Percentiles rank a stretch among this genome's conserved stretches.
These are phyloP conservation scores for Wallacemonas sp. DNA, from an alignment of 208 protist species.

Conservation along the genomic window DNA sequence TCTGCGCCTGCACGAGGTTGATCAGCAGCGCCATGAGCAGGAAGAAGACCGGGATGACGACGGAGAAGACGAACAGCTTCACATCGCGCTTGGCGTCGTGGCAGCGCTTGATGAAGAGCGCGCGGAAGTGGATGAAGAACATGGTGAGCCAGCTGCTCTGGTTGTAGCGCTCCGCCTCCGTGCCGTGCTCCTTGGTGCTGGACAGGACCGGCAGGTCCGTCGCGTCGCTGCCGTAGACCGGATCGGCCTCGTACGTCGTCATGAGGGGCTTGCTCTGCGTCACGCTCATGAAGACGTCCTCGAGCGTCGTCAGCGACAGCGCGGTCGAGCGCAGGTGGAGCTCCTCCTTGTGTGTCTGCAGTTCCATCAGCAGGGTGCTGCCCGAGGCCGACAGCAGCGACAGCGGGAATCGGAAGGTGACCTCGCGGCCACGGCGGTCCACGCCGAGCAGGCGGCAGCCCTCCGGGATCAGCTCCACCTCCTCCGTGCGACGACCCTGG, in stretches of 20 bases:
- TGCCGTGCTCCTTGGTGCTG: slow-evolving; percentile 14
- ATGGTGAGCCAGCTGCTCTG: slow-evolving; percentile 10
- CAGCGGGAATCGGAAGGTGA: slow-evolving; percentile 73
- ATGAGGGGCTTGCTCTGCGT: slow-evolving; percentile 28
- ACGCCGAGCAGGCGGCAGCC: slow-evolving; percentile 50
- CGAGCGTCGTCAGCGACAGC: slow-evolving; percentile 76
- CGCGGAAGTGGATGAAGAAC: slow-evolving; percentile 71
- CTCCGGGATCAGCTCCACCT: slow-evolving; percentile 24
- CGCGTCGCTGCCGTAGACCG: slow-evolving; percentile 3
- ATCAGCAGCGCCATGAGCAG: slow-evolving; percentile 75
- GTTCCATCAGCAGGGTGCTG: slow-evolving; percentile 43
- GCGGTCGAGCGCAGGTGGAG: slow-evolving; percentile 56
- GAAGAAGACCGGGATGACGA: slow-evolving; percentile 76
- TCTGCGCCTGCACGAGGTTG: slow-evolving; percentile 51
- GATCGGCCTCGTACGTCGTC: not conserved
- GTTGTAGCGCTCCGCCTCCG: slow-evolving; percentile 34
- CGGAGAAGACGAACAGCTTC: slow-evolving; percentile 71
- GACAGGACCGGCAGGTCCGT: not conserved
- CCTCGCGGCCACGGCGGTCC: slow-evolving; percentile 70
- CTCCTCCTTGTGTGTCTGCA: slow-evolving; percentile 39
- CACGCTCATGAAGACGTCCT: slow-evolving; percentile 80
- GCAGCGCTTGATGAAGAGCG: slow-evolving; percentile 74
- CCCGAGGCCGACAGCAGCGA: slow-evolving; percentile 45
- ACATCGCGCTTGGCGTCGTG: slow-evolving; percentile 78
- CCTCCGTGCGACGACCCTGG: slow-evolving; percentile 9